A percentile compares a stretch with the other conserved stretches of the same genome.
These are phyloP conservation scores for Fusarium sp. DNA, from an alignment of 2,329 filamentous ascomycete genomes.

Conservation along the genomic window DNA sequence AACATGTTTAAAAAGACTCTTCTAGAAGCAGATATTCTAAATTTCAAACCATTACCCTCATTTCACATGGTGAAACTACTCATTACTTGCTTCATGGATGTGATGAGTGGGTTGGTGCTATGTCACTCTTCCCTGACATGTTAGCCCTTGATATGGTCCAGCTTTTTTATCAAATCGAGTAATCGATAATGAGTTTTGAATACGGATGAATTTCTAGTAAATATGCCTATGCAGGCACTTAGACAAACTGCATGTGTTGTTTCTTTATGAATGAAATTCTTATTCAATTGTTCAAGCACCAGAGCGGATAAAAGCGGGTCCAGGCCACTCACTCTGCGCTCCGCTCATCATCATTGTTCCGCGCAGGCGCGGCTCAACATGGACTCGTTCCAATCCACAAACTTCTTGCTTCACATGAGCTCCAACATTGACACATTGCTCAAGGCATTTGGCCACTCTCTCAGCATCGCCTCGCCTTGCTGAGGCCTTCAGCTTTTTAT, in stretches of 20 bases:
- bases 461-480: neutral
- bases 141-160: neutral
- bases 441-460: neutral
- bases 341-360: slow-evolving; percentile 9
- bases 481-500: neutral
- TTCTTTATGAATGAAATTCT: neutral
- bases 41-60: neutral
- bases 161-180: neutral
- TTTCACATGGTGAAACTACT: neutral
- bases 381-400: neutral
- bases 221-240: neutral
- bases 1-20: neutral
- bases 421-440: neutral
- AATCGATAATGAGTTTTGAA: neutral
- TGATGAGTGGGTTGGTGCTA: neutral
- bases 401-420: slow-evolving; percentile 3
- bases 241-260: neutral
- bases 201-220: neutral
- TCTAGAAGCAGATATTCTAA: neutral
- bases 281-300: neutral
- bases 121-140: neutral
- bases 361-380: slow-evolving; percentile 6
- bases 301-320: slow-evolving; percentile 27
- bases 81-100: neutral
- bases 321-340: neutral